phyloP scores from a whole-genome alignment of 371 early-diverging fungal species.

The Syncephalastrum contaminatum region DNA sequence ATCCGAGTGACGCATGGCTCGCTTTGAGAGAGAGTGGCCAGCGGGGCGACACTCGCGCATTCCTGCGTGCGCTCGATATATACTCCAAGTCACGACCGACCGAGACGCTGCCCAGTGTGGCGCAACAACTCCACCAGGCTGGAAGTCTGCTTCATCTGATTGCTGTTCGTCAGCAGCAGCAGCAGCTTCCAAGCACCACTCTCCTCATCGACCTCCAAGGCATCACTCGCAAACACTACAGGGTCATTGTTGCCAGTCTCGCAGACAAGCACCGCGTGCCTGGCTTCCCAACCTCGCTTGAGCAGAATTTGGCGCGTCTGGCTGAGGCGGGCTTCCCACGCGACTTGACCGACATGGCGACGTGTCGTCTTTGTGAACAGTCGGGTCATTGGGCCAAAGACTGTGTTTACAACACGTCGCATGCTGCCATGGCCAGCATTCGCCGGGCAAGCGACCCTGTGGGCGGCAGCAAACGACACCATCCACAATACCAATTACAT shows the following conservation, averaged over 20 bases:
- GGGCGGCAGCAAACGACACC: neutral
- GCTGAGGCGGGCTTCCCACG: conserved; percentile 18
- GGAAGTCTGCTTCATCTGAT: conserved; percentile 12
- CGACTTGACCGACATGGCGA: conserved; percentile 11
- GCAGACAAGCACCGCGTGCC: neutral
- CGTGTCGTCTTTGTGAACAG: conserved; percentile 13
- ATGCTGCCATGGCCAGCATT: conserved; percentile 1
- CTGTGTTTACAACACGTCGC: conserved; percentile 5
- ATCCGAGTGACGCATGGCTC: conserved; percentile 11
- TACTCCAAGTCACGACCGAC: conserved; percentile 16
- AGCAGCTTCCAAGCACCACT: conserved; percentile 6
- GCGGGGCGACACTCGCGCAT: neutral
- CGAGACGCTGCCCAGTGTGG: conserved; percentile 14
- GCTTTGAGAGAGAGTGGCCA: conserved; percentile 5
- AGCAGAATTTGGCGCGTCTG: conserved; percentile 11
- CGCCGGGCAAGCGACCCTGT: neutral
- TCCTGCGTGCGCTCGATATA: conserved; percentile 12
- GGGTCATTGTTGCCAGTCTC: neutral
- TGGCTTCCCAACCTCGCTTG: conserved; percentile 9
- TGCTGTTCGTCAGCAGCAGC: conserved; percentile 10
- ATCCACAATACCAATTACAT: neutral
- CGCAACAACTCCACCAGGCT: conserved; percentile 3
- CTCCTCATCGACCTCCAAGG: conserved; percentile 17
- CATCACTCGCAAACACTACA: conserved; percentile 6
- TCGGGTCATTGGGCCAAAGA: conserved; percentile 18